phyloP scores from a whole-genome alignment of 2,329 filamentous ascomycete species.

The Hymenoscyphus salicellus region DNA sequence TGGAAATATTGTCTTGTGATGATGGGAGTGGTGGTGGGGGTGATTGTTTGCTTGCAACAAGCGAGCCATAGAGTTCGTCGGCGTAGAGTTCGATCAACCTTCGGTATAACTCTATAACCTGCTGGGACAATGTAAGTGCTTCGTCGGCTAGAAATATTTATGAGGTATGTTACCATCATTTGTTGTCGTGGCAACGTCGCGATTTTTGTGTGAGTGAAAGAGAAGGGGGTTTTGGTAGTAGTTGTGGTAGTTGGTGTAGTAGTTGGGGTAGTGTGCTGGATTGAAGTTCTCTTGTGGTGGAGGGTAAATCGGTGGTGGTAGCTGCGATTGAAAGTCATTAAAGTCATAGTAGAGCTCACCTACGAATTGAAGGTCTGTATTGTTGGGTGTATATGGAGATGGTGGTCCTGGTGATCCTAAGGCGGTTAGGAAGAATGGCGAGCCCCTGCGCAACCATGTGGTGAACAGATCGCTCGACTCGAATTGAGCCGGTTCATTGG shows the following conservation, averaged over 20 bases:
- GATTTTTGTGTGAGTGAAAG: slow-evolving; percentile 26
- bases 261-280: slow-evolving; percentile 38
- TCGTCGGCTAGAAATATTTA: slow-evolving; percentile 50
- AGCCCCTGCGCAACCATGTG: too few relatives aligned
- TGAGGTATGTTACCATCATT: slow-evolving; percentile 53
- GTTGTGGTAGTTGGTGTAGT: slow-evolving; percentile 8
- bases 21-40: slow-evolving; percentile 57
- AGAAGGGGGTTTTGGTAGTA: slow-evolving; percentile 41
- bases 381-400: slow-evolving; percentile 56
- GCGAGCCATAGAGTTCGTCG: slow-evolving; percentile 81
- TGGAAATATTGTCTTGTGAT: slow-evolving; percentile 61
- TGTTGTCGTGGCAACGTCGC: slow-evolving; percentile 50
- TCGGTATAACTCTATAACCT: slow-evolving; percentile 62
- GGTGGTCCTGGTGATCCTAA: slow-evolving; percentile 58
- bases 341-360: slow-evolving; percentile 45
- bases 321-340: slow-evolving; percentile 35
- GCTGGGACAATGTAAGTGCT: slow-evolving; percentile 61
- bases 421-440: slow-evolving; percentile 55
- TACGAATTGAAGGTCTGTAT: slow-evolving; percentile 56
- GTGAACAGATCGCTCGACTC: slow-evolving; percentile 16
- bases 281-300: slow-evolving; percentile 34
- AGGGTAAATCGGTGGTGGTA: slow-evolving; percentile 36
- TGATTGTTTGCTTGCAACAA: slow-evolving; percentile 61
- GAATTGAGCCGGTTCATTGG: slow-evolving; percentile 4
- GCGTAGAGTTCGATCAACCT: slow-evolving; percentile 80